These are phyloP conservation scores for Gigaspora rosea DNA, from an alignment of 192 early-diverging fungal species.

Conservation along the genomic window DNA sequence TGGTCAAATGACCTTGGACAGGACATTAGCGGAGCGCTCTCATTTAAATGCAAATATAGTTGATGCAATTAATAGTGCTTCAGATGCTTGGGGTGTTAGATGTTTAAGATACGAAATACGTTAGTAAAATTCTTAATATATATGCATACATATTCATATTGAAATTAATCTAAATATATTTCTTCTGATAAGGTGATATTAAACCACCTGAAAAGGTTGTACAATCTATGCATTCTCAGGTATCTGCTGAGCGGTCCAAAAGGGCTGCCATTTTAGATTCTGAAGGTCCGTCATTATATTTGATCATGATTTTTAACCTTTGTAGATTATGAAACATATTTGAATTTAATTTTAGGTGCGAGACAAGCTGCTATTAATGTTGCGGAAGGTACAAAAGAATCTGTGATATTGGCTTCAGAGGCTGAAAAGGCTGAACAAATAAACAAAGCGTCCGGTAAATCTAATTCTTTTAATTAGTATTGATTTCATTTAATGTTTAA, in stretches of 20 bases:
- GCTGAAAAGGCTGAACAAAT: conserved; percentile 88
- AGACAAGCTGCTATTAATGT: conserved; percentile 96
- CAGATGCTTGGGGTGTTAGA: conserved; percentile 93
- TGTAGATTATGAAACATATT: neutral
- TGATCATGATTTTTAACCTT: neutral
- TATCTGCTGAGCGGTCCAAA: conserved; percentile 94
- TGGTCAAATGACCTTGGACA: conserved; percentile 96
- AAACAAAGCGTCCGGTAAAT: conserved; percentile 78
- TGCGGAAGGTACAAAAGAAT: conserved; percentile 91
- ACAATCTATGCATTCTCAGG: conserved; percentile 96
- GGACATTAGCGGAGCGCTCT: conserved; percentile 91
- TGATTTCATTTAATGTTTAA: neutral
- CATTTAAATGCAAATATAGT: conserved; percentile 94
- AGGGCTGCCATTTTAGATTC: conserved; percentile 92
- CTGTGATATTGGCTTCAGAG: conserved; percentile 92
- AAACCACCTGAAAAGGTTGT: conserved; percentile 95
- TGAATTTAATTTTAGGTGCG: conserved; percentile 44
- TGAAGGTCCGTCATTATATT: conserved; percentile 49
- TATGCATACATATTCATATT: neutral
- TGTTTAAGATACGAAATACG: conserved; percentile 96
- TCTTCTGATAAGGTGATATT: conserved; percentile 63
- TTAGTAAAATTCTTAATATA: conserved; percentile 25
- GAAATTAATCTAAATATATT: neutral
- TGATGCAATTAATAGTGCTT: conserved; percentile 89
- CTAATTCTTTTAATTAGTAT: too few species aligned